These are phyloP conservation scores for Fusarium xylarioides DNA, from an alignment of 2,329 filamentous ascomycete genomes.

Conservation along the genomic window DNA sequence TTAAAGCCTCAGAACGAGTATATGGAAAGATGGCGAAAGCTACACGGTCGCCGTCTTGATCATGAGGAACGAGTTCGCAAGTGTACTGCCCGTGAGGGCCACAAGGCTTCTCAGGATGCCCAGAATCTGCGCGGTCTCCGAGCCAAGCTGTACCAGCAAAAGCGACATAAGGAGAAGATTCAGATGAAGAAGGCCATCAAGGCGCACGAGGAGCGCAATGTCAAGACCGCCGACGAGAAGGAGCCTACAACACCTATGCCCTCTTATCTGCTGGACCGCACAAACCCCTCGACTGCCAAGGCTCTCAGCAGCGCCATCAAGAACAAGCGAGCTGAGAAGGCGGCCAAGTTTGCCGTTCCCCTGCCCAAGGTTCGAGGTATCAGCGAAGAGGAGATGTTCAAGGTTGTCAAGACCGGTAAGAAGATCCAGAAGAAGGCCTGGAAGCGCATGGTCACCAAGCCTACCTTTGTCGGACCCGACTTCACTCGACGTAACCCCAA, in stretches of 20 bases:
- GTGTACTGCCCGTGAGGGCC: conserved; percentile 84
- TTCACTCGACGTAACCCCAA: conserved; percentile 91
- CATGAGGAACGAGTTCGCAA: conserved; percentile 92
- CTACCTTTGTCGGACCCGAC: conserved; percentile 83
- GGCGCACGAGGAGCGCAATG: conserved; percentile 93
- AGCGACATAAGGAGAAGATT: conserved; percentile 96
- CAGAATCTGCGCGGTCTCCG: conserved; percentile 92
- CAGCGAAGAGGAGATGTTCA: conserved; percentile 97
- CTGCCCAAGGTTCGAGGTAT: conserved; percentile 93
- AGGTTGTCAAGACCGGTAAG: conserved; percentile 94
- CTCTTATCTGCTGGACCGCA: conserved; percentile 92
- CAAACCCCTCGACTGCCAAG: conserved; percentile 66
- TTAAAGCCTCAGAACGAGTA: conserved; percentile 79
- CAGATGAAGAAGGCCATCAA: conserved; percentile 96
- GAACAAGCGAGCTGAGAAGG: conserved; percentile 93
- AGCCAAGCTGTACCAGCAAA: conserved; percentile 93
- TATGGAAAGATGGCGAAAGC: conserved; percentile 76
- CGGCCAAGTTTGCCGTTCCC: conserved; percentile 90
- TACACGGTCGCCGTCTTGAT: conserved; percentile 68
- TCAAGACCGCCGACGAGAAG: conserved; percentile 86
- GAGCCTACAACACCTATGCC: conserved; percentile 85
- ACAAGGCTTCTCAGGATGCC: conserved; percentile 87
- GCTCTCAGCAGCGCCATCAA: conserved; percentile 88
- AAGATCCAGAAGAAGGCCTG: conserved; percentile 87
- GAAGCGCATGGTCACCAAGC: conserved; percentile 74